phyloP scores from a whole-genome alignment of 345 rosid genomes.

The Brassica cretica region DNA sequence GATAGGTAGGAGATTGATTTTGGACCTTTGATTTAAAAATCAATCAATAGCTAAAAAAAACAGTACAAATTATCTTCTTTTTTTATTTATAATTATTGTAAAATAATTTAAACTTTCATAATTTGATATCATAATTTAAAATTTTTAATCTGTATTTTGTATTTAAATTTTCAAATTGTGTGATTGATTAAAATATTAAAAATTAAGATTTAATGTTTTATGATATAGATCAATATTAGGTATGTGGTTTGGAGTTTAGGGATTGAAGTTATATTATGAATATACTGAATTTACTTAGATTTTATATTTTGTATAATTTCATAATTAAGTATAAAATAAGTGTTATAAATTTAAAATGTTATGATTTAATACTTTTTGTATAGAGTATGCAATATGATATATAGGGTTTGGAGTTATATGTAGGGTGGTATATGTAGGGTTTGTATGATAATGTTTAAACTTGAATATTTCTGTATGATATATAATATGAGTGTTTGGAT shows the following conservation, averaged over 20 bases:
- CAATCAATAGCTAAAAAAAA: no score
- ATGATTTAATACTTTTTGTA: not conserved
- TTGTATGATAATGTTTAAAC: not conserved
- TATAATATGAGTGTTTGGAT: not conserved
- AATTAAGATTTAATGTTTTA: no score
- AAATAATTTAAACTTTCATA: no score
- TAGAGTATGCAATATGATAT: not conserved
- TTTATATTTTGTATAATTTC: not conserved
- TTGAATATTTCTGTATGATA: not conserved
- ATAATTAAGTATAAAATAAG: not conserved
- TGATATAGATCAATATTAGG: no score
- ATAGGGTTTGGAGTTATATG: not conserved
- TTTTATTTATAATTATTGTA: not conserved
- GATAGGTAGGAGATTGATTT: not conserved
- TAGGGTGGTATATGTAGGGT: not conserved
- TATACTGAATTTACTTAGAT: not conserved
- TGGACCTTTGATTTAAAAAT: no score
- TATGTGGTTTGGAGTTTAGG: not conserved
- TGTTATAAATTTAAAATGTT: not conserved
- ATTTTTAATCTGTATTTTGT: not conserved
- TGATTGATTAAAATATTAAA: no score
- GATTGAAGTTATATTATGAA: not conserved
- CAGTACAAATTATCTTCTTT: not conserved
- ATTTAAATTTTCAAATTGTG: no score
- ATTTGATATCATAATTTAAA: no score